Evolutionary conservation across 2,329 filamentous ascomycete species (phyloP), one percentile per base, ranked within the genome.

Genomic region (Trichoderma sp.): DNA sequence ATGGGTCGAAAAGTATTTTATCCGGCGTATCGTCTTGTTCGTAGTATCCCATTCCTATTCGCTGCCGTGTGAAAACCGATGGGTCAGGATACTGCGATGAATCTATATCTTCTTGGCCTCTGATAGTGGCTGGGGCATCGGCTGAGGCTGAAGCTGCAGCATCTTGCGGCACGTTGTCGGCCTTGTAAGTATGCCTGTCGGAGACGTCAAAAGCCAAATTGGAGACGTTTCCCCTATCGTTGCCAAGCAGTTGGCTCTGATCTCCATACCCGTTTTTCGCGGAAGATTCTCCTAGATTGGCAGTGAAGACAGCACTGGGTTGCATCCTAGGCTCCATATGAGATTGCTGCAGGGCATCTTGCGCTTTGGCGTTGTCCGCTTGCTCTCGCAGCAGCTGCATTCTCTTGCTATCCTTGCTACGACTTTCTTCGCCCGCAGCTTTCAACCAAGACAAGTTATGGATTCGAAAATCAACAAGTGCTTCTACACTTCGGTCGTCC

Each of bases 401-500:
- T 16, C 87, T 82, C 68, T 83, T 85, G 74, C 84, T 87, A 71
- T 87, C 82, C 59, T 85, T 84, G 73, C 84, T 88, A 29, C 87
- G 84, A 69, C 85, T 83, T 70, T 88, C 86, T 69, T 89, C 87
- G 16, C 87, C 87, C 19, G 82, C 80, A 13, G 83, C 86, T 76
- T 87, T 88, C 59, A 98, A 82, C 93, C 94, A 97, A 53, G 86
- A 87, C 31, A 97, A 83, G 77, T 99, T 99, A 65, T 96, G 95
- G 52, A 92, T 85, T 31, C 92, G 89, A 79, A 97, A 97, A 77
- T 98, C 94, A 10, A 98, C 93, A 27, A 98, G 85, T 29, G 89
- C 91, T 78, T 98, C 95, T 6, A 97, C 89, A 75, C 94, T 97
- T 70, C 96, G 89, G 63, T 92, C 91, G 79, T 99, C 96, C 2